These are phyloP conservation scores for Coelastrella sp. DNA, from an alignment of 139 green algal genomes.

Conservation along the genomic window DNA sequence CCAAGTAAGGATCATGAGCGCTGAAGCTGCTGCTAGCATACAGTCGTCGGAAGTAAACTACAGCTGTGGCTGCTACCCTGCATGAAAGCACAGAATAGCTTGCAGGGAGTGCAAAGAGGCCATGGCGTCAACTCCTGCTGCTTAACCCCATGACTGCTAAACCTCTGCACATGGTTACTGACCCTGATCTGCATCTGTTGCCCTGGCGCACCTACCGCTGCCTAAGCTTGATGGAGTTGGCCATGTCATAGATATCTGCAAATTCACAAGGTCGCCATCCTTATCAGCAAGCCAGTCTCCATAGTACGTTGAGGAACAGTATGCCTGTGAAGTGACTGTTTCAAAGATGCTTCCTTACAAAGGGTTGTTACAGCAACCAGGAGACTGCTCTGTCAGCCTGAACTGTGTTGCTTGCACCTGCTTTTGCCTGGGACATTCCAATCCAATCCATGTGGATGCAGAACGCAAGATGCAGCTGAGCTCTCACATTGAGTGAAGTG, in stretches of 20 bases:
- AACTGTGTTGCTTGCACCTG: neutral
- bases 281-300: neutral
- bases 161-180: neutral
- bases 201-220: conserved; percentile 54
- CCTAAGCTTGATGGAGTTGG: conserved; percentile 56
- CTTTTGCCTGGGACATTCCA: neutral
- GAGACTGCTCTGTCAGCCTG: too few relatives aligned
- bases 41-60: conserved; percentile 74
- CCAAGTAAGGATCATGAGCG: conserved; percentile 71
- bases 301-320: neutral
- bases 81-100: neutral
- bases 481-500: conserved; percentile 64
- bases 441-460: neutral
- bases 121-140: neutral
- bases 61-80: conserved; percentile 69
- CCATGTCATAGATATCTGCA: conserved; percentile 69
- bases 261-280: neutral
- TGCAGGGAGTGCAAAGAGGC: neutral
- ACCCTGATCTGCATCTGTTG: neutral
- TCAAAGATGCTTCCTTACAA: too few relatives aligned
- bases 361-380: too few relatives aligned
- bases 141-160: neutral
- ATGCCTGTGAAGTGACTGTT: too few relatives aligned
- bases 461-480: neutral
- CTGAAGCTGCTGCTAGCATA: conserved; percentile 66